Evolutionary conservation across 164 flowering plant species (phyloP).

Genomic region (Nymphaea colorata): DNA sequence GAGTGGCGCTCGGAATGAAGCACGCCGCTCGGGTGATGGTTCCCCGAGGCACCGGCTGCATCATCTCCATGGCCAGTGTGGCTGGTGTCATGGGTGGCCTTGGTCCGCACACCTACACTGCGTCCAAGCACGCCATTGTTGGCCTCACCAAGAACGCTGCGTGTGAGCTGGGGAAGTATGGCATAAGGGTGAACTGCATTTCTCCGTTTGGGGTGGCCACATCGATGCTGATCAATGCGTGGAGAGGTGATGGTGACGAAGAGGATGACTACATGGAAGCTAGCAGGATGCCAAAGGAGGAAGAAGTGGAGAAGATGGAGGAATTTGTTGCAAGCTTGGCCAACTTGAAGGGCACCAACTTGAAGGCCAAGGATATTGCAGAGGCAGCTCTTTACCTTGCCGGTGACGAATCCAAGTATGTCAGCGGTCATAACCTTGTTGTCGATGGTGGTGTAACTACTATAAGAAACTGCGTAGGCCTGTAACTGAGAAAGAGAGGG

Average conservation of each 20-base stretch:
- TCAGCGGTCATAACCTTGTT: constrained; percentile 75
- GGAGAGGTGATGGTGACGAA: constrained; percentile 26
- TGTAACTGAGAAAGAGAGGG: constrained; percentile 12
- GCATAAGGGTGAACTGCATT: constrained; percentile 77
- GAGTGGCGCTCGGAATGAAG: constrained; percentile 62
- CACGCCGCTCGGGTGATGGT: constrained; percentile 76
- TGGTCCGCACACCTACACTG: constrained; percentile 77
- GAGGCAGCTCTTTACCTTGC: constrained; percentile 75
- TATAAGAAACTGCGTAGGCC: constrained; percentile 49
- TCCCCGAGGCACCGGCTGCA: constrained; percentile 43
- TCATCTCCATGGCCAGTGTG: constrained; percentile 66
- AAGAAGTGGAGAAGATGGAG: constrained; percentile 65
- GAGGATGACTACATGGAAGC: constrained; percentile 18
- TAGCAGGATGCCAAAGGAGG: constrained; percentile 20
- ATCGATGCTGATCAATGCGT: constrained; percentile 59
- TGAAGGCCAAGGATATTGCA: constrained; percentile 52
- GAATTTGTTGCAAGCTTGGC: constrained; percentile 58
- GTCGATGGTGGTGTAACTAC: constrained; percentile 74
- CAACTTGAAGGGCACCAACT: constrained; percentile 35
- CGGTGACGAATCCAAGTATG: constrained; percentile 69
- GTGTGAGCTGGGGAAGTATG: constrained; percentile 63
- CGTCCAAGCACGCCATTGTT: constrained; percentile 76
- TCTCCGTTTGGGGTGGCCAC: constrained; percentile 95
- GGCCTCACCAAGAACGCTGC: constrained; percentile 79
- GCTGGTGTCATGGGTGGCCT: constrained; percentile 78